Percentiles rank a stretch among this genome's conserved stretches.
These are phyloP conservation scores for Paramecium caudatum DNA, from an alignment of 73 alveolate species.

Conservation along the genomic window DNA sequence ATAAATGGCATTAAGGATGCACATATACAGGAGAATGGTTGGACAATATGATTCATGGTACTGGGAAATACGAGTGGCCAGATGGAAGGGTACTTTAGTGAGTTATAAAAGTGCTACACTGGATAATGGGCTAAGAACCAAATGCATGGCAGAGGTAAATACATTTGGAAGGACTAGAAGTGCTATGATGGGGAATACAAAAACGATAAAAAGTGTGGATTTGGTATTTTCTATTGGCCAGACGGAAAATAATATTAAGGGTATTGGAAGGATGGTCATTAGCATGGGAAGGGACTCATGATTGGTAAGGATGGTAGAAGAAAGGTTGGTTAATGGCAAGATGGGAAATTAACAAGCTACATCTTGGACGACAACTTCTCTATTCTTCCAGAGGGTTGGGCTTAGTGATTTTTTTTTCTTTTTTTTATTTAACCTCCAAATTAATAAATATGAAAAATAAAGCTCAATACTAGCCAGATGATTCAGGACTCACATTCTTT, in stretches of 20 bases:
- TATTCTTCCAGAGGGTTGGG: conserved; percentile 62
- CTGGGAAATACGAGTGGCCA: conserved; percentile 79
- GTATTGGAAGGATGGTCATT: conserved; percentile 82
- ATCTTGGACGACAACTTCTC: neutral
- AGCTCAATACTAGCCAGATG: conserved; percentile 5
- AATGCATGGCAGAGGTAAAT: conserved; percentile 89
- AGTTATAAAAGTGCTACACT: conserved; percentile 44
- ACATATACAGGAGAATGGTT: conserved; percentile 76
- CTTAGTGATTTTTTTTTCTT: neutral
- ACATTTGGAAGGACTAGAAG: conserved; percentile 82
- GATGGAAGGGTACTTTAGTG: conserved; percentile 78
- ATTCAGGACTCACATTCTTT: conserved; percentile 36
- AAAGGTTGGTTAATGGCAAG: conserved; percentile 76
- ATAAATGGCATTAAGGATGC: conserved; percentile 76
- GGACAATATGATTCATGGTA: conserved; percentile 79
- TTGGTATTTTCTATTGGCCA: conserved; percentile 84
- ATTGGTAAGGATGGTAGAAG: conserved; percentile 66
- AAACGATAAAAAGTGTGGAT: conserved; percentile 84
- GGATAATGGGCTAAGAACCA: conserved; percentile 82
- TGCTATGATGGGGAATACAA: conserved; percentile 82
- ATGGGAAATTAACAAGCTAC: conserved; percentile 70
- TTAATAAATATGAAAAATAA: conserved; percentile 35
- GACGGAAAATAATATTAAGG: conserved; percentile 81
- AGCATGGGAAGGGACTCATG: conserved; percentile 85
- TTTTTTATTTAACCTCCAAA: conserved; percentile 22